phyloP scores from a whole-genome alignment of 2,329 filamentous ascomycete species.

The Talaromyces sp. region DNA sequence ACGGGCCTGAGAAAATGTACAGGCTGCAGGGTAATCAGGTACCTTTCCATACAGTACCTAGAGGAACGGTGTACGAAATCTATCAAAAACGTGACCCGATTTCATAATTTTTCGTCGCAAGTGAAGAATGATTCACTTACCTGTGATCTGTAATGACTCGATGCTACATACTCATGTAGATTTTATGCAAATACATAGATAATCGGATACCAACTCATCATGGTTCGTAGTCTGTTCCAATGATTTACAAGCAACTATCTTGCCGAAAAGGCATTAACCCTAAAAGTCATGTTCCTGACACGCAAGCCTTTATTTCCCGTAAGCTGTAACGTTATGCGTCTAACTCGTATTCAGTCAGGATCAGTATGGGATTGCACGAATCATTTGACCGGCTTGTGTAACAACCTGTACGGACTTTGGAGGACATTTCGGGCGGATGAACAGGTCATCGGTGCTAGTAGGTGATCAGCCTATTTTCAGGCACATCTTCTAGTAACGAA shows the following conservation, averaged over 20 bases:
- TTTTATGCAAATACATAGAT: neutral
- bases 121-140: neutral
- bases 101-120: too few relatives aligned
- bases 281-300: neutral
- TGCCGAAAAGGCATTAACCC: neutral
- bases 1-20: neutral
- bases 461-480: neutral
- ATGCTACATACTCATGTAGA: neutral
- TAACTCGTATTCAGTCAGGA: neutral
- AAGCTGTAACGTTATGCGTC: neutral
- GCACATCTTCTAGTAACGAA: neutral
- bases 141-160: neutral
- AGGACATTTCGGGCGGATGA: neutral
- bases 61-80: neutral
- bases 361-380: neutral
- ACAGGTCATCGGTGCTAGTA: neutral
- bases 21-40: neutral
- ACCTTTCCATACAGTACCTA: neutral
- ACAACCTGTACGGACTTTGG: neutral
- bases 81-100: neutral
- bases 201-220: neutral
- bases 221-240: neutral
- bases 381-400: constrained; percentile 4
- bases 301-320: constrained; percentile 3
- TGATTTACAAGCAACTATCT: neutral